A percentile compares a stretch with the other conserved stretches of the same genome.
Evolutionary conservation across 306 rosid species (phyloP).

Genomic region (Prinsepia uniflora): DNA sequence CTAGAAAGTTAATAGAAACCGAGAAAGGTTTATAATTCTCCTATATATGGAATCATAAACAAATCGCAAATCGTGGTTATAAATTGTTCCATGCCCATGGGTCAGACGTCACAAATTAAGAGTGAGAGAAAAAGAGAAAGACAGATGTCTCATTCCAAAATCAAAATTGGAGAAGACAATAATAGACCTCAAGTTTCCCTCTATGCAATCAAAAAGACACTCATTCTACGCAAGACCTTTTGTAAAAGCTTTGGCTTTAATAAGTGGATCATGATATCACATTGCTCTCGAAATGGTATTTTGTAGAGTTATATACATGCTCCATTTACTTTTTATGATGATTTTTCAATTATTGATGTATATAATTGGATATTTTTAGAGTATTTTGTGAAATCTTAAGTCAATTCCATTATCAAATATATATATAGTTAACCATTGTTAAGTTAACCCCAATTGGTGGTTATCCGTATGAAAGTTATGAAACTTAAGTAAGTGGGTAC

Average conservation of each 20-base stretch:
- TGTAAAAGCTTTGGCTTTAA: conserved; percentile 20
- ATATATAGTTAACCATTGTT: too few relatives aligned
- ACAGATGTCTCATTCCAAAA: conserved; percentile 30
- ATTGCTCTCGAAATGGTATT: conserved; percentile 18
- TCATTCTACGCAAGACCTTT: conserved; percentile 39
- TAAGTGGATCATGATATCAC: conserved; percentile 29
- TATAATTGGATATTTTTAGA: neutral
- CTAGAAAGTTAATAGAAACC: neutral
- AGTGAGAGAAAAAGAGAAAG: conserved; percentile 1
- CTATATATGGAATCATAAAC: neutral
- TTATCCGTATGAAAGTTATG: neutral
- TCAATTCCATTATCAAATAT: too few relatives aligned
- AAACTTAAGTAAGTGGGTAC: conserved; percentile 17
- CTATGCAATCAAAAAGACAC: conserved; percentile 36
- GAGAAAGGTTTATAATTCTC: neutral
- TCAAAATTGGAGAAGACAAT: conserved; percentile 17
- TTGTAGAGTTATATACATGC: neutral
- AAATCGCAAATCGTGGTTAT: conserved; percentile 31
- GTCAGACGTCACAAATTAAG: conserved; percentile 1
- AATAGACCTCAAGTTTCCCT: conserved; percentile 24
- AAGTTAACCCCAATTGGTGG: neutral
- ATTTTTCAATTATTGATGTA: too few relatives aligned
- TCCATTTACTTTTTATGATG: too few relatives aligned
- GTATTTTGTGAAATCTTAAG: neutral
- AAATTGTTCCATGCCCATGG: conserved; percentile 9